Conservation (phyloP, 2,329 filamentous ascomycete species). For the Colletotrichum simmondsii region DNA sequence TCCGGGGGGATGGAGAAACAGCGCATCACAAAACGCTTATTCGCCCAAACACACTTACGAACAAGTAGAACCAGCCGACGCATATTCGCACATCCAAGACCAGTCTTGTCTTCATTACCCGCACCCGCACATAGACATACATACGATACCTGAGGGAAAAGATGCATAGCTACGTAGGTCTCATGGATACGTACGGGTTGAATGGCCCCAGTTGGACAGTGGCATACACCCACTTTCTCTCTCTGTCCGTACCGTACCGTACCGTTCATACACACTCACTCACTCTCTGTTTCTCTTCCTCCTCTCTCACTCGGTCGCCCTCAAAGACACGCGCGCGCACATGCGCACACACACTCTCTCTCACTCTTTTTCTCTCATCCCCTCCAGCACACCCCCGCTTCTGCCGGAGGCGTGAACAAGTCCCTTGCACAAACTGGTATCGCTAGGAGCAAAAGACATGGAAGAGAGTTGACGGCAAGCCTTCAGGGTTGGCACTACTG, state of each 20-base stretch:
- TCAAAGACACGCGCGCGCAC: background rate
- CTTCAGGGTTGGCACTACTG: constrained; percentile 32
- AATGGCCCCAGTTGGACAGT: constrained; percentile 18
- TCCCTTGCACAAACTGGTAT: constrained; percentile 35
- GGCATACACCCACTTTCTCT: background rate
- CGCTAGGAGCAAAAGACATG: constrained; percentile 28
- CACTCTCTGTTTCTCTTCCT: background rate
- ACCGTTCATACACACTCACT: background rate
- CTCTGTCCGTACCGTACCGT: background rate
- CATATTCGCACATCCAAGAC: background rate
- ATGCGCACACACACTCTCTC: background rate
- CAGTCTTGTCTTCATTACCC: background rate
- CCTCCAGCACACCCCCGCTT: constrained; percentile 30
- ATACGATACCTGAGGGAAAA: background rate
- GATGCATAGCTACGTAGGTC: constrained; percentile 3
- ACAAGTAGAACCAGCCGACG: background rate
- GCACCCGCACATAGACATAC: background rate
- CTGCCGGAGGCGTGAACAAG: constrained; percentile 33
- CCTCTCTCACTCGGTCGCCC: background rate
- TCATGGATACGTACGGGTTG: constrained; percentile 20
- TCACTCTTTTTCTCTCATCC: background rate
- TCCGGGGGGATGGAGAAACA: background rate
- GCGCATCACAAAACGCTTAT: background rate
- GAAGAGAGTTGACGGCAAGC: constrained; percentile 33
- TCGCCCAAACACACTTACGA: background rate